Conservation (phyloP, 139 green algal genomes). For the Choricystis sp. region DNA sequence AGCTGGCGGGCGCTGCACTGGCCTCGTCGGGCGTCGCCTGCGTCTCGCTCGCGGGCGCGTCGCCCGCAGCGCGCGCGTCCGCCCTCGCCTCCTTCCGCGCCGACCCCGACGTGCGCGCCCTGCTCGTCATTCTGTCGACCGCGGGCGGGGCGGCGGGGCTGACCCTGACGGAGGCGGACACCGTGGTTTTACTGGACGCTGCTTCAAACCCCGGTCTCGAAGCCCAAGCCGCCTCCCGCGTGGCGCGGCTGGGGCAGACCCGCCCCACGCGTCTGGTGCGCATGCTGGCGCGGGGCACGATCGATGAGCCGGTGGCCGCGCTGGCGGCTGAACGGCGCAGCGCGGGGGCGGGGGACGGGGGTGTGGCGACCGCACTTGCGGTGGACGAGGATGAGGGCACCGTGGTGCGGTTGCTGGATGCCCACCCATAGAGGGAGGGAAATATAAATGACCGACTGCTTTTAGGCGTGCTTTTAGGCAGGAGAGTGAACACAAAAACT, state of each 20-base stretch:
- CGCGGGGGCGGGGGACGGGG: neutral
- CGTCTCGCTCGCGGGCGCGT: conserved; percentile 17
- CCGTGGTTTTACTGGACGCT: conserved; percentile 39
- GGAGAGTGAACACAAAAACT: too few species aligned
- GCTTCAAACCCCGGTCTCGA: conserved; percentile 29
- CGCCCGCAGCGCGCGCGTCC: conserved; percentile 8
- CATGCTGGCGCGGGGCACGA: neutral
- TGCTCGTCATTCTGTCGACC: conserved; percentile 19
- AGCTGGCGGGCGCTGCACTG: conserved; percentile 30
- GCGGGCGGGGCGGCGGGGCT: conserved; percentile 26
- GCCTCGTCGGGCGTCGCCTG: conserved; percentile 9
- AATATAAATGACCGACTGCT: too few species aligned
- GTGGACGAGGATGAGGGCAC: neutral
- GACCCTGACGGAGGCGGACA: conserved; percentile 31
- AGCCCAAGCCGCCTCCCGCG: conserved; percentile 35
- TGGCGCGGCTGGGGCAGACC: conserved; percentile 29
- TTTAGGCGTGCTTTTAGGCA: too few species aligned
- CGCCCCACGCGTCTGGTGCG: conserved; percentile 12
- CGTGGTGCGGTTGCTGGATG: neutral
- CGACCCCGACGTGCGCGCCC: conserved; percentile 25
- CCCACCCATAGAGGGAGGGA: neutral
- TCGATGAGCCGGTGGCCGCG: conserved; percentile 1
- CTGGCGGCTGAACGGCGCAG: neutral
- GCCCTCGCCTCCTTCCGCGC: conserved; percentile 25
- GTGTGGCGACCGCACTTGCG: neutral